phyloP scores from a whole-genome alignment of 2,329 filamentous ascomycete genomes.

The Colletotrichum musae region DNA sequence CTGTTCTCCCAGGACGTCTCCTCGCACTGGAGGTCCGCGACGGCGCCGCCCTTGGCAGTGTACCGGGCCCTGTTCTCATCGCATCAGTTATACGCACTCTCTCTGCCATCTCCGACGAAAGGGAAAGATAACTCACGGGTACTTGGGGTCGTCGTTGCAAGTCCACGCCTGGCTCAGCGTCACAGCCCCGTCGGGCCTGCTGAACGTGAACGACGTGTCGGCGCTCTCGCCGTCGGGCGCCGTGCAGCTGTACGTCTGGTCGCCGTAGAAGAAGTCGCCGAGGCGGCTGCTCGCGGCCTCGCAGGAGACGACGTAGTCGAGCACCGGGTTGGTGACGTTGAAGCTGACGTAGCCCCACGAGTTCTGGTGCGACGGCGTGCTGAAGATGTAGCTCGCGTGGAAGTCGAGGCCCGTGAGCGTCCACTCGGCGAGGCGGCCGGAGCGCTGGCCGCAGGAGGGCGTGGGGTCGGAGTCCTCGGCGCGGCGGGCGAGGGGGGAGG shows the following conservation, averaged over 20 bases:
- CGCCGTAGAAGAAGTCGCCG: constrained; percentile 66
- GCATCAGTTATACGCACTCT: too few species aligned
- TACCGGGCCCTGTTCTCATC: constrained; percentile 45
- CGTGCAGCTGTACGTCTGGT: constrained; percentile 59
- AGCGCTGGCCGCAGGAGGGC: constrained; percentile 35
- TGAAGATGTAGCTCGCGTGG: constrained; percentile 64
- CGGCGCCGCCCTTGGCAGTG: constrained; percentile 46
- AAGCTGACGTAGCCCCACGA: constrained; percentile 63
- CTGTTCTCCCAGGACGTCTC: constrained; percentile 48
- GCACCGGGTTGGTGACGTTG: constrained; percentile 62
- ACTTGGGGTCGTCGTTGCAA: constrained; percentile 56
- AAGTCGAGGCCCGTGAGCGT: constrained; percentile 61
- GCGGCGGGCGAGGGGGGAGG: constrained; percentile 30
- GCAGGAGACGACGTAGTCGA: constrained; percentile 57
- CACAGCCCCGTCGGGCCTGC: constrained; percentile 52
- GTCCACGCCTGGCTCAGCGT: constrained; percentile 65
- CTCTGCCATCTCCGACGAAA: too few species aligned
- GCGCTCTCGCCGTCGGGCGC: constrained; percentile 48
- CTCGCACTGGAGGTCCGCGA: constrained; percentile 49
- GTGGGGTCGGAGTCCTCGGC: background rate
- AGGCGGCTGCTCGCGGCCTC: constrained; percentile 58
- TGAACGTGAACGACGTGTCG: constrained; percentile 60
- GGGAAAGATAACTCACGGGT: too few species aligned
- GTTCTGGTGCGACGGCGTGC: constrained; percentile 66
- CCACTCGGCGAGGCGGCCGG: constrained; percentile 51